Evolutionary conservation across 495 filamentous ascomycete species (phyloP).

Genomic region (Staphylotrichum longicolle): DNA sequence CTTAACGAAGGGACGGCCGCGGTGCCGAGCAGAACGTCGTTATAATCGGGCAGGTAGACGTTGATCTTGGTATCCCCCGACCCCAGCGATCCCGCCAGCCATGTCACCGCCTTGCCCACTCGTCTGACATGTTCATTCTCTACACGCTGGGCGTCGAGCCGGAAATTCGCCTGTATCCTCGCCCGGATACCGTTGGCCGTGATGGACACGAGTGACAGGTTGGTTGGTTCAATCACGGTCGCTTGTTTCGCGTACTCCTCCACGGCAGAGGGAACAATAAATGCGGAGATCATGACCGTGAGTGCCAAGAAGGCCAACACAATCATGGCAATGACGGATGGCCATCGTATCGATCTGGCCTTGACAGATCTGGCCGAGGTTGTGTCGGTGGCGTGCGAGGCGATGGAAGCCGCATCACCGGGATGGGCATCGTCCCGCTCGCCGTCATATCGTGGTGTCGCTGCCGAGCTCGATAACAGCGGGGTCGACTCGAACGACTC

Average conservation of each 20-base stretch:
- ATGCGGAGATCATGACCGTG: slow-evolving; percentile 58
- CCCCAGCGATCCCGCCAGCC: slow-evolving; percentile 72
- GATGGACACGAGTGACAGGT: slow-evolving; percentile 78
- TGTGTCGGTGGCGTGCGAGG: slow-evolving; percentile 26
- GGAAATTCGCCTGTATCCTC: slow-evolving; percentile 75
- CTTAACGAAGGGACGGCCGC: slow-evolving; percentile 70
- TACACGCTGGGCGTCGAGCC: slow-evolving; percentile 73
- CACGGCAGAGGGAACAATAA: slow-evolving; percentile 74
- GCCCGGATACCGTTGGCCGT: slow-evolving; percentile 72
- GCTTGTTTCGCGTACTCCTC: slow-evolving; percentile 85
- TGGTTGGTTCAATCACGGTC: slow-evolving; percentile 72
- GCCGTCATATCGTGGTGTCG: slow-evolving; percentile 49
- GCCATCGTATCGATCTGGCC: slow-evolving; percentile 41
- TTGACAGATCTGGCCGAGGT: slow-evolving; percentile 25
- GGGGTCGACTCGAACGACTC: slow-evolving; percentile 52
- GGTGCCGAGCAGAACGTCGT: slow-evolving; percentile 70
- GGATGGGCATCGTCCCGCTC: slow-evolving; percentile 35
- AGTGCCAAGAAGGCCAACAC: slow-evolving; percentile 41
- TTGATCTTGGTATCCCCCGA: slow-evolving; percentile 66
- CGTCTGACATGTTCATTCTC: slow-evolving; percentile 64
- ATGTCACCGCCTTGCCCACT: slow-evolving; percentile 74
- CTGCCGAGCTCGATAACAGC: slow-evolving; percentile 45
- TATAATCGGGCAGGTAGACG: slow-evolving; percentile 82
- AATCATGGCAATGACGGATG: slow-evolving; percentile 47
- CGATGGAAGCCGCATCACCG: slow-evolving; percentile 35